These are phyloP conservation scores for Coemansia sp. DNA, from an alignment of 192 early-diverging fungal genomes.

Conservation along the genomic window DNA sequence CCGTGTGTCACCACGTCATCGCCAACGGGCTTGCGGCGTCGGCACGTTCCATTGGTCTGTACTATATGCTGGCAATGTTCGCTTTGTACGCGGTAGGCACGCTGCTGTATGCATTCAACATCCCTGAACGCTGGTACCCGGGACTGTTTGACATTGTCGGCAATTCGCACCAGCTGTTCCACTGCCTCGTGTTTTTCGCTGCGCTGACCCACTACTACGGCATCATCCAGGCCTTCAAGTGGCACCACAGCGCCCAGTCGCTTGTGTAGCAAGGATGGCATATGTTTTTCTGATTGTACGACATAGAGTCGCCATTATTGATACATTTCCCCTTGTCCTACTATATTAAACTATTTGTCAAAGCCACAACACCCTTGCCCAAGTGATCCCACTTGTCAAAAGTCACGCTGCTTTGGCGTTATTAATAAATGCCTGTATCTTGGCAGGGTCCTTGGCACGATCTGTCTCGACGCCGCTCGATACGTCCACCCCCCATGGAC, in stretches of 20 bases:
- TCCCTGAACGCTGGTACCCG: constrained; percentile 86
- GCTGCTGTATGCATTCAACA: constrained; percentile 86
- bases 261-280: too few species aligned
- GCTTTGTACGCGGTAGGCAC: constrained; percentile 78
- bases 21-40: constrained; percentile 65
- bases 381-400: too few species aligned
- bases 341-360: too few species aligned
- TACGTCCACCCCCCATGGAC: constrained; percentile 90
- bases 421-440: constrained; percentile 73
- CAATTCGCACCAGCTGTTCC: constrained; percentile 88
- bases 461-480: constrained; percentile 89
- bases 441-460: constrained; percentile 72
- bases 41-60: constrained; percentile 60
- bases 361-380: too few species aligned
- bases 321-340: too few species aligned
- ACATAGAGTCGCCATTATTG: too few species aligned
- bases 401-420: constrained; percentile 33
- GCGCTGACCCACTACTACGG: constrained; percentile 69
- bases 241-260: constrained; percentile 26
- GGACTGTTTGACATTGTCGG: constrained; percentile 81
- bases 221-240: constrained; percentile 58
- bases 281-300: too few species aligned
- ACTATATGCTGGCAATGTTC: constrained; percentile 71
- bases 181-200: constrained; percentile 75
- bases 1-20: constrained; percentile 63